These are phyloP conservation scores for Bruguiera hainesii DNA, from an alignment of 441 rosid genomes.

Conservation along the genomic window DNA sequence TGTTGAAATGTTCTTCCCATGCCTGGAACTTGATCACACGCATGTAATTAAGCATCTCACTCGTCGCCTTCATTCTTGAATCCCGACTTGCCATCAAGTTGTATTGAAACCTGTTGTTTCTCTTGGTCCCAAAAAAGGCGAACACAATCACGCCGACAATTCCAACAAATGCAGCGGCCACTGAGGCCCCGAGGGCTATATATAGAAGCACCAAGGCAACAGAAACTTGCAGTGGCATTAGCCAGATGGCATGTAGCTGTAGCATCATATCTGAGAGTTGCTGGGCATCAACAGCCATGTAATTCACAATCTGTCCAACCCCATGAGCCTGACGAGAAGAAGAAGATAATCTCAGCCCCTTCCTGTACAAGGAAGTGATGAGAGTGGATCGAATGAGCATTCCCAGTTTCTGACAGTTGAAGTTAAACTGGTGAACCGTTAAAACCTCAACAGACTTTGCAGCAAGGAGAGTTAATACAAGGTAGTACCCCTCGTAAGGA, in stretches of 20 bases:
- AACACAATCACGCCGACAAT: conserved; percentile 46
- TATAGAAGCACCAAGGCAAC: conserved; percentile 71
- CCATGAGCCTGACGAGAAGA: conserved; percentile 93
- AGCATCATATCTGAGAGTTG: conserved; percentile 97
- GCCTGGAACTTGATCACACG: conserved; percentile 95
- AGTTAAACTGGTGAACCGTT: conserved; percentile 72
- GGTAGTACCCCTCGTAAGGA: conserved; percentile 70
- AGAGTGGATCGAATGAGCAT: conserved; percentile 82
- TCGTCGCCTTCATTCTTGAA: conserved; percentile 87
- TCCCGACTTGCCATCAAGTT: conserved; percentile 75
- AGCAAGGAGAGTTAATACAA: conserved; percentile 59
- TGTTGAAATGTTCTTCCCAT: conserved; percentile 88
- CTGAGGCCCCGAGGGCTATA: conserved; percentile 54
- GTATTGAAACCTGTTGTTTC: conserved; percentile 67
- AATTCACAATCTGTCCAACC: conserved; percentile 91
- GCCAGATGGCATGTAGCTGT: conserved; percentile 86
- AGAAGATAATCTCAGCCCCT: conserved; percentile 70
- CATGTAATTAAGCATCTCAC: conserved; percentile 93
- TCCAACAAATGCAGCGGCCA: conserved; percentile 58
- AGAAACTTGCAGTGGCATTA: conserved; percentile 78
- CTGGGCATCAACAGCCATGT: conserved; percentile 97
- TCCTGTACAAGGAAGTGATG: conserved; percentile 72
- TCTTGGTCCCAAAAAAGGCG: conserved; percentile 45
- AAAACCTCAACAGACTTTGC: conserved; percentile 81
- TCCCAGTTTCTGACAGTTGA: conserved; percentile 91